Conservation (phyloP, 768 basidiomycete species). For the Leucosporidium scottii region DNA sequence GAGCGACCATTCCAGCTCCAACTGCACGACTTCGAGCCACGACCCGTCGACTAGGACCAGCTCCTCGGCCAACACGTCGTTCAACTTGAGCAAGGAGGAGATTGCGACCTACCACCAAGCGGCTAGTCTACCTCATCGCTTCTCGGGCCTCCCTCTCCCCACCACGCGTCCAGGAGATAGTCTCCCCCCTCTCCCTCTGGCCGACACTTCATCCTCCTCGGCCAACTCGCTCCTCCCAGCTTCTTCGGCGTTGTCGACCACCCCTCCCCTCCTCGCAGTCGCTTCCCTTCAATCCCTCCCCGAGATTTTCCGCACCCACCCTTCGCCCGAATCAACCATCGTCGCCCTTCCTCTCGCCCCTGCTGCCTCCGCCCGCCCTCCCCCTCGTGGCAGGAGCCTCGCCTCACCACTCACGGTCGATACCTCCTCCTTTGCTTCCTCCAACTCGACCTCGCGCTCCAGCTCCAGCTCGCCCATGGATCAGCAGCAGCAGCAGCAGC, state of each 20-base stretch:
- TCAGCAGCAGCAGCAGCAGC: no score
- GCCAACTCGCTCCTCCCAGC: no score
- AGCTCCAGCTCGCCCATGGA: no score
- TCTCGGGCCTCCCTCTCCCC: neutral
- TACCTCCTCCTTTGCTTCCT: neutral
- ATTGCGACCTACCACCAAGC: no score
- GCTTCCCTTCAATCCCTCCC: neutral
- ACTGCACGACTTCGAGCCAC: no score
- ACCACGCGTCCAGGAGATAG: no score
- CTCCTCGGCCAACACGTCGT: no score
- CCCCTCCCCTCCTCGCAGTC: no score
- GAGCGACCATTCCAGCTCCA: no score
- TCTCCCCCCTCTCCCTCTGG: neutral
- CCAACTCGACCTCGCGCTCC: neutral
- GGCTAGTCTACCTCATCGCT: neutral
- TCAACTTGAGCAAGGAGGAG: no score
- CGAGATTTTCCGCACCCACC: neutral
- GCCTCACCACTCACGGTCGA: constrained; percentile 8
- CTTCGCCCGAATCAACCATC: neutral
- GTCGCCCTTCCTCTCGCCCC: neutral
- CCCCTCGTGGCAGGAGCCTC: neutral
- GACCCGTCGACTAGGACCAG: no score
- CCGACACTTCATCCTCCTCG: neutral
- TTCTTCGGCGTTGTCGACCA: no score
- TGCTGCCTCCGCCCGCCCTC: neutral